phyloP scores from a whole-genome alignment of 495 filamentous ascomycete genomes.

The Xylaria bambusicola region DNA sequence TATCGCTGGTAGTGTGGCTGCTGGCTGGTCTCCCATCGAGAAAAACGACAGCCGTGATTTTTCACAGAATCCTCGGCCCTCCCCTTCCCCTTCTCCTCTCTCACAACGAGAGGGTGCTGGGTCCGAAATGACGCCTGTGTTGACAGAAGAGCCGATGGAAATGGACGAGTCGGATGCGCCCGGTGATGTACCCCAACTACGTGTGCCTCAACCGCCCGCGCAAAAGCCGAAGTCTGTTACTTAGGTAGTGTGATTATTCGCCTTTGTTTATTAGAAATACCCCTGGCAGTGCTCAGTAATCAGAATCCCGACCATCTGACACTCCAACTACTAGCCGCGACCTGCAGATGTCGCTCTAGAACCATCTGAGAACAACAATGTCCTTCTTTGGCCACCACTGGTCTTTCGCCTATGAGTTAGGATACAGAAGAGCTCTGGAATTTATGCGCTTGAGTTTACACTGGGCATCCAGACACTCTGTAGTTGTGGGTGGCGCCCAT shows the following conservation, averaged over 20 bases:
- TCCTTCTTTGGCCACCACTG: no score
- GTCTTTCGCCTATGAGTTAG: no score
- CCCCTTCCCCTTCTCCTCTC: slow-evolving; percentile 31
- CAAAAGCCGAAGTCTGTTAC: slow-evolving; percentile 39
- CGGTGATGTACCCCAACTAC: slow-evolving; percentile 42
- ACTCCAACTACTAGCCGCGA: neutral
- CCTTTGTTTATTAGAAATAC: slow-evolving; percentile 23
- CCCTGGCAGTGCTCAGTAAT: neutral
- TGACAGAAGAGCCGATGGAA: slow-evolving; percentile 44
- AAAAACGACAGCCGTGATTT: slow-evolving; percentile 35
- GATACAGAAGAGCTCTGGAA: no score
- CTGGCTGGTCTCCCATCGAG: slow-evolving; percentile 86
- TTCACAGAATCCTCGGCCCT: slow-evolving; percentile 24
- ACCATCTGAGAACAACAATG: no score
- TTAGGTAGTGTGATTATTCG: slow-evolving; percentile 32
- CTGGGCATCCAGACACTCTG: no score
- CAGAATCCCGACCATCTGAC: neutral
- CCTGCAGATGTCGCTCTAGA: no score
- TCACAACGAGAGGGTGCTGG: slow-evolving; percentile 27
- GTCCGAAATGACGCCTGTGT: slow-evolving; percentile 23
- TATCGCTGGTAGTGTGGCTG: slow-evolving; percentile 80
- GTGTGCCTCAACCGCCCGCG: slow-evolving; percentile 42
- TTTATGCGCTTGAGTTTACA: no score
- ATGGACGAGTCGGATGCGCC: slow-evolving; percentile 29
- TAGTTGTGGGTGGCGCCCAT: no score